Evolutionary conservation across 805 yeast genomes (phyloP).

Genomic region (Candida boidinii): DNA sequence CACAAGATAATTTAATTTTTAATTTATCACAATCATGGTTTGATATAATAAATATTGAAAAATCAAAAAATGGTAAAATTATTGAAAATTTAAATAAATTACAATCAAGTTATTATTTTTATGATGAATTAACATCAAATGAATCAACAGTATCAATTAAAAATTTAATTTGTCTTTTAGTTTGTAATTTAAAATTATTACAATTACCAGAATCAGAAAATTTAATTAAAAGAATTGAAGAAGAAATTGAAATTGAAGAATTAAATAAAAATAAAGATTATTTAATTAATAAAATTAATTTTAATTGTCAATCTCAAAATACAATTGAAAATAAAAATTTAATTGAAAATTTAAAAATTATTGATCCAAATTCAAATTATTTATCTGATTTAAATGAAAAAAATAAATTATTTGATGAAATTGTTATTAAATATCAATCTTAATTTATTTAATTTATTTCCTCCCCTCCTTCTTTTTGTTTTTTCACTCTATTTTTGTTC

Average conservation of each 20-base stretch:
- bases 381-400: conserved; percentile 54
- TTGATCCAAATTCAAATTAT: conserved; percentile 48
- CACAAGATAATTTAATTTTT: conserved; percentile 66
- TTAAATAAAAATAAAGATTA: conserved; percentile 31
- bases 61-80: too few relatives aligned
- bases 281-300: conserved; percentile 58
- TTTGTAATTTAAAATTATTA: conserved; percentile 68
- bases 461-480: too few relatives aligned
- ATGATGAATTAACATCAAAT: conserved; percentile 72
- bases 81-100: conserved; percentile 29
- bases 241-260: conserved; percentile 3
- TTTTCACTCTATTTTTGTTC: too few relatives aligned
- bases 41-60: conserved; percentile 30
- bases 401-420: conserved; percentile 54
- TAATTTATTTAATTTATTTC: too few relatives aligned
- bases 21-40: conserved; percentile 75
- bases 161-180: conserved; percentile 55
- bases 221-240: conserved; percentile 35
- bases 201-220: conserved; percentile 80
- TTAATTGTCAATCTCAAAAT: conserved; percentile 43
- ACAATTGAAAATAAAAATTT: conserved; percentile 12
- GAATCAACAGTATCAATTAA: conserved; percentile 33
- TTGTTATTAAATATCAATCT: conserved; percentile 61
- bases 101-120: conserved; percentile 50
- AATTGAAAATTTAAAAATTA: conserved; percentile 30